Evolutionary conservation across 441 rosid species (phyloP), one percentile per base, ranked within the genome.

Genomic region (Erodium trifolium): DNA sequence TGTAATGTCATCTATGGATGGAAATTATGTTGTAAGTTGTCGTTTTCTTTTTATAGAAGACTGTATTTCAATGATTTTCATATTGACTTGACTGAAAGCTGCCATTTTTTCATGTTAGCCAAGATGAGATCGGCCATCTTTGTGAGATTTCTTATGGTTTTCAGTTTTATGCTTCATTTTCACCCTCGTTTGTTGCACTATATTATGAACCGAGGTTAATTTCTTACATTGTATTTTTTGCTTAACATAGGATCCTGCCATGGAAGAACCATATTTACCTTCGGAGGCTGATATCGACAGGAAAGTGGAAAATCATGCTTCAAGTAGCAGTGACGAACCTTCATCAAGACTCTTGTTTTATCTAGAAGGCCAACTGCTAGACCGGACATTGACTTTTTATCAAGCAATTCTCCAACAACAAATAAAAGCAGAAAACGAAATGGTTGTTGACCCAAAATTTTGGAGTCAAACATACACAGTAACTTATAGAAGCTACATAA

Each of bases 351-450:
- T 95, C 76, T 65, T 72, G 73, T 84, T 95, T 82, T 88, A 79
- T 78, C 80, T 95, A 29, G 91, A 83, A 60, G 99, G 97, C 41
- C 76, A 78, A 77, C 82, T 79, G 78, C 76, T 95, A 67, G 86
- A 89, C 69, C 77, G 66, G 37, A 82, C 81, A 35, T 72, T 80
- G 79, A 83, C 97, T 18, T 68, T 95, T 41, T 95, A 87, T 83
- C 99, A 95, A 79, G 91, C 90, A 68, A 81, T 95, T 73, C 86
- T 95, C 78, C 90, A 81, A 71, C 92, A 86, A 72, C 81, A 79
- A 77, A 73, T 92, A 29, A 86, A 80, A 79, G 81, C 85, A 63
- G 89, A 82, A 71, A 75, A 45, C 51, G 97, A 89, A 73, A 72
- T 77, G 17, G 73, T 79, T 70, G 66, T 75, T 9, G 78, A 84